A percentile compares a stretch with the other conserved stretches of the same genome.
These are phyloP conservation scores for Ogataea glucozyma DNA, from an alignment of 805 yeast species.

Conservation along the genomic window DNA sequence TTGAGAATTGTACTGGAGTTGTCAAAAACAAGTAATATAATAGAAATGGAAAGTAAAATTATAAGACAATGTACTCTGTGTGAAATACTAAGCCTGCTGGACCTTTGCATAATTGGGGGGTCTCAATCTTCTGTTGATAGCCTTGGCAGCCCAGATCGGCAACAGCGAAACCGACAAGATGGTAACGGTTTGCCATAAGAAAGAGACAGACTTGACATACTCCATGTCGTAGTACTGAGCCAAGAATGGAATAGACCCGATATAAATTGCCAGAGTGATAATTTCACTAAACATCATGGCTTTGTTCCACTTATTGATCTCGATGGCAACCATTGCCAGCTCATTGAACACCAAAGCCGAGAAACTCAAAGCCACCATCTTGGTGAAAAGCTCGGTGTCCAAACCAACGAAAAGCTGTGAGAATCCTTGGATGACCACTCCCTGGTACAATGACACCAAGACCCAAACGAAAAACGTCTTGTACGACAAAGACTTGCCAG, in stretches of 20 bases:
- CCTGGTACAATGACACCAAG: slow-evolving; percentile 86
- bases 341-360: slow-evolving; percentile 82
- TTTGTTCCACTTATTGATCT: slow-evolving; percentile 88
- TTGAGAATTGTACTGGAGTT: not conserved
- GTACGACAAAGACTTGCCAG: slow-evolving; percentile 83
- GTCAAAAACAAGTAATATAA: slow-evolving; percentile 1
- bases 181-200: slow-evolving; percentile 67
- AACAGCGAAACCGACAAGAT: slow-evolving; percentile 70
- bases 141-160: slow-evolving; percentile 87
- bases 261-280: slow-evolving; percentile 63
- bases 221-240: slow-evolving; percentile 80
- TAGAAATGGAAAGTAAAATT: slow-evolving; percentile 4
- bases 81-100: slow-evolving; percentile 59
- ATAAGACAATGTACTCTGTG: not conserved
- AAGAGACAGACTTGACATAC: slow-evolving; percentile 57
- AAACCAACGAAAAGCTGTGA: slow-evolving; percentile 77
- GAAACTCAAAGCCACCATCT: slow-evolving; percentile 86
- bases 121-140: slow-evolving; percentile 69
- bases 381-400: slow-evolving; percentile 50
- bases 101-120: slow-evolving; percentile 98
- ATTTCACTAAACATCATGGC: slow-evolving; percentile 73
- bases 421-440: slow-evolving; percentile 76
- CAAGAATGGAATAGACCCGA: slow-evolving; percentile 80
- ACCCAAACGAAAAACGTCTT: slow-evolving; percentile 92
- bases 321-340: slow-evolving; percentile 88